phyloP scores from a whole-genome alignment of 371 early-diverging fungal genomes.

The Apophysomyces ossiformis region DNA sequence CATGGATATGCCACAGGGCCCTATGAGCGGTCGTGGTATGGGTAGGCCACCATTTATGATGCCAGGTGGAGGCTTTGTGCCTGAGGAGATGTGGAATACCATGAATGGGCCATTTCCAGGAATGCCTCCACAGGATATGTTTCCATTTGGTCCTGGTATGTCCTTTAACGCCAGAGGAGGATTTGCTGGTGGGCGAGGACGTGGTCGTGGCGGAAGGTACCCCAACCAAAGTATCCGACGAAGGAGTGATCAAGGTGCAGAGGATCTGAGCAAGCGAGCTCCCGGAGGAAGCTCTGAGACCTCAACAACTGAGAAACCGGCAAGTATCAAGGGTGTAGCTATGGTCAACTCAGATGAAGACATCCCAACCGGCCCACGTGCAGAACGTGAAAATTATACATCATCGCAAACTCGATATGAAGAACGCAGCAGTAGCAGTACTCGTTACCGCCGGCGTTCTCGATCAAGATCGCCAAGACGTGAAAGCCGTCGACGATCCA shows the following conservation, averaged over 20 bases:
- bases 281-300: slow-evolving; percentile 17
- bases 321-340: slow-evolving; percentile 18
- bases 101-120: slow-evolving; percentile 33
- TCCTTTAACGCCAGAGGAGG: slow-evolving; percentile 32
- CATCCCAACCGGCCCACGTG: slow-evolving; percentile 36
- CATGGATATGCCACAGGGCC: slow-evolving; percentile 23
- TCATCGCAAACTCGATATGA: slow-evolving; percentile 20
- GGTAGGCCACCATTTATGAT: slow-evolving; percentile 44
- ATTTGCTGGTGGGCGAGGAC: slow-evolving; percentile 32
- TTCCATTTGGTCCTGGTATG: slow-evolving; percentile 26
- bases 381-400: slow-evolving; percentile 23
- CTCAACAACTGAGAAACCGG: slow-evolving; percentile 13
- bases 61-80: slow-evolving; percentile 32
- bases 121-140: slow-evolving; percentile 49
- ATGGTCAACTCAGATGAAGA: slow-evolving; percentile 32
- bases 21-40: slow-evolving; percentile 20
- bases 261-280: slow-evolving; percentile 18
- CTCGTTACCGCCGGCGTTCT: slow-evolving; percentile 24
- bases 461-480: slow-evolving; percentile 28
- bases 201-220: slow-evolving; percentile 26
- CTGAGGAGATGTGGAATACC: slow-evolving; percentile 26
- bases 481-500: slow-evolving; percentile 21
- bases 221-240: slow-evolving; percentile 17
- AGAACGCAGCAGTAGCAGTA: slow-evolving; percentile 20
- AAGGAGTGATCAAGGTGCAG: slow-evolving; percentile 12